Conservation (phyloP, 129 eudicot genomes). For the Flaveria sonorensis region DNA sequence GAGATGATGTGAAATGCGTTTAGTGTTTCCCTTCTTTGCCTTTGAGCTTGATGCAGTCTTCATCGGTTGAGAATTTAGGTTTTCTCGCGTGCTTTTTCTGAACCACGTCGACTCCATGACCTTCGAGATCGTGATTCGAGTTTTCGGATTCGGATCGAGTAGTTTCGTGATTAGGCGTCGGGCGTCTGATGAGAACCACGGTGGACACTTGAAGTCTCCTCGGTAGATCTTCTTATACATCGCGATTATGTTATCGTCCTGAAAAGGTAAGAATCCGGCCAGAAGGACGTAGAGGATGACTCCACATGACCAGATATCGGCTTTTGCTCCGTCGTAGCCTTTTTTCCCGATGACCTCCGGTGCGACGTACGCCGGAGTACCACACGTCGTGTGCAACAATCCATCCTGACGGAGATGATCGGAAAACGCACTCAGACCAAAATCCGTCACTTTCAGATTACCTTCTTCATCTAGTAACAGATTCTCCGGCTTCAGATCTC, state of each 20-base stretch:
- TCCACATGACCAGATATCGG: slow-evolving; percentile 96
- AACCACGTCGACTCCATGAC: slow-evolving; percentile 55
- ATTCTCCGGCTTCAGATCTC: slow-evolving; percentile 88
- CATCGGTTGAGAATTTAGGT: slow-evolving; percentile 24
- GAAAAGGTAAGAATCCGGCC: slow-evolving; percentile 87
- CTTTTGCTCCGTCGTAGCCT: slow-evolving; percentile 84
- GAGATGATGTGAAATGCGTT: slow-evolving; percentile 92
- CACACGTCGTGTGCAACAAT: slow-evolving; percentile 78
- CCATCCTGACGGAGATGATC: slow-evolving; percentile 74
- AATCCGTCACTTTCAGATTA: slow-evolving; percentile 81
- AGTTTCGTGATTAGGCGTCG: slow-evolving; percentile 41
- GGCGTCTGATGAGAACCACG: slow-evolving; percentile 61
- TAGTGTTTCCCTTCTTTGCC: slow-evolving; percentile 55
- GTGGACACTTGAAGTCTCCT: slow-evolving; percentile 72
- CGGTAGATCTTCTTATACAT: slow-evolving; percentile 75
- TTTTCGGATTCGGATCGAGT: slow-evolving; percentile 51
- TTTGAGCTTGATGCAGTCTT: slow-evolving; percentile 24
- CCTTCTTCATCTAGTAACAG: slow-evolving; percentile 71
- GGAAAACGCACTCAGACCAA: slow-evolving; percentile 74
- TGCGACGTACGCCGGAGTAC: slow-evolving; percentile 90
- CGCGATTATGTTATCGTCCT: slow-evolving; percentile 60
- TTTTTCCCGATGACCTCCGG: slow-evolving; percentile 85
- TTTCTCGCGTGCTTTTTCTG: slow-evolving; percentile 30
- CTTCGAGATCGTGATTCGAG: slow-evolving; percentile 47
- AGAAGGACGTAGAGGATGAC: slow-evolving; percentile 75